Evolutionary conservation across 164 flowering plant species (phyloP), one percentile per base, ranked within the genome.

Genomic region (Stephania japonica): DNA sequence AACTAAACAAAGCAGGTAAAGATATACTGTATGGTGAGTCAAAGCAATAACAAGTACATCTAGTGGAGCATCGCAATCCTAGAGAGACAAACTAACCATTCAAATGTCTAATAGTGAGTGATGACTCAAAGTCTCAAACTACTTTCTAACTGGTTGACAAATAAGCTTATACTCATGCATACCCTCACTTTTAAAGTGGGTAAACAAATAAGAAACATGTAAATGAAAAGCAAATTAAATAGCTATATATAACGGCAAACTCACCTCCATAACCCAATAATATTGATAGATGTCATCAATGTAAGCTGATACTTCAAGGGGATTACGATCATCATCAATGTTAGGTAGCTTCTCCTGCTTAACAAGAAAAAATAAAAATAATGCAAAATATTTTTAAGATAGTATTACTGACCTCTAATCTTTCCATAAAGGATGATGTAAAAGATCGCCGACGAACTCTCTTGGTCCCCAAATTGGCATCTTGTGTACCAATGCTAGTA

Each of bases 221-320:
- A 71, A 10, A 24, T 59, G 64, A 53, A 42, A 24, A n/a, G 5
- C 26, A 65, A 75, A 64, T 19, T 7, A 70, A 49, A 73, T 26
- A 61, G 21, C 53, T 47, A 53, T 49, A 27, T 47, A 53, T 49
- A 27, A 6, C n/a, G 25, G 38, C 43, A 59, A 32, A 71, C 47
- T 80, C 65, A 92, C 98, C 97, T 94, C 98, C 76, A 84, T 79
- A 75, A 81, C 81, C 98, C 98, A 94, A 76, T 92, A 94, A 73
- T 87, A 89, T 47, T 83, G 85, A 79, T 92, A 94, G 71, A 94
- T 90, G 43, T 94, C 97, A 80, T 92, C 96, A 72, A 92, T 87
- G 75, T 94, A 94, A 78, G 88, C 94, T 72, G 89, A 80, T 79
- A 92, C 98, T 84, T 94, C 97, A 67, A 94, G 87, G 70, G 85